A percentile compares a stretch with the other conserved stretches of the same genome.
These are phyloP conservation scores for Suillus occidentalis DNA, from an alignment of 768 basidiomycete species.

Conservation along the genomic window DNA sequence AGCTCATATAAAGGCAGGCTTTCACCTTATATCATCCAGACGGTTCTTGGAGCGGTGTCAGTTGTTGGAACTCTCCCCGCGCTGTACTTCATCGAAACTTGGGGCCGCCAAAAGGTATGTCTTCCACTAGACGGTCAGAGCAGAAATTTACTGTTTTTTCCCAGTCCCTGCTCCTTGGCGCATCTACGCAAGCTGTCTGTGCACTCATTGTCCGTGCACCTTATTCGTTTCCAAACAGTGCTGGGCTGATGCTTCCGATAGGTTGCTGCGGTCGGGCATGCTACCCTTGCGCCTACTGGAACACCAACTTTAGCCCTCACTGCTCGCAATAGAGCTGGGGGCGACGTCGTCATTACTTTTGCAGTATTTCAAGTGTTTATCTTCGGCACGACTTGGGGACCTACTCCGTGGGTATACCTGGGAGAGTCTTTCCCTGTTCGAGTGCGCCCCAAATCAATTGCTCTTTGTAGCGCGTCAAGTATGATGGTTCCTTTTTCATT, in stretches of 20 bases:
- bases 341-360: slow-evolving; percentile 70
- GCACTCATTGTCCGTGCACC: slow-evolving; percentile 52
- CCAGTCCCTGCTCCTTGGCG: slow-evolving; percentile 66
- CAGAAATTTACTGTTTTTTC: neutral
- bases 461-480: slow-evolving; percentile 66
- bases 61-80: slow-evolving; percentile 73
- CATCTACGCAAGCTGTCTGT: slow-evolving; percentile 58
- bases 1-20: slow-evolving; percentile 35
- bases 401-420: slow-evolving; percentile 74
- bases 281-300: slow-evolving; percentile 53
- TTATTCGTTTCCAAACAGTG: neutral
- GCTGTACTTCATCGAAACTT: slow-evolving; percentile 63
- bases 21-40: slow-evolving; percentile 72
- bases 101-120: slow-evolving; percentile 68
- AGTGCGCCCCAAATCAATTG: slow-evolving; percentile 75
- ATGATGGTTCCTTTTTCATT: slow-evolving; percentile 2
- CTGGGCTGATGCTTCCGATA: slow-evolving; percentile 18
- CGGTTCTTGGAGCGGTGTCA: slow-evolving; percentile 73
- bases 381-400: slow-evolving; percentile 77
- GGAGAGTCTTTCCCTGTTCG: slow-evolving; percentile 83
- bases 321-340: slow-evolving; percentile 55
- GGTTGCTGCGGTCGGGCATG: slow-evolving; percentile 75
- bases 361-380: slow-evolving; percentile 76
- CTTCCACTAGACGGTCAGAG: neutral
- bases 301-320: slow-evolving; percentile 52